A percentile compares a stretch with the other conserved stretches of the same genome.
phyloP scores from a whole-genome alignment of 108 stramenopile species.

The Aurantiochytrium sp. region DNA sequence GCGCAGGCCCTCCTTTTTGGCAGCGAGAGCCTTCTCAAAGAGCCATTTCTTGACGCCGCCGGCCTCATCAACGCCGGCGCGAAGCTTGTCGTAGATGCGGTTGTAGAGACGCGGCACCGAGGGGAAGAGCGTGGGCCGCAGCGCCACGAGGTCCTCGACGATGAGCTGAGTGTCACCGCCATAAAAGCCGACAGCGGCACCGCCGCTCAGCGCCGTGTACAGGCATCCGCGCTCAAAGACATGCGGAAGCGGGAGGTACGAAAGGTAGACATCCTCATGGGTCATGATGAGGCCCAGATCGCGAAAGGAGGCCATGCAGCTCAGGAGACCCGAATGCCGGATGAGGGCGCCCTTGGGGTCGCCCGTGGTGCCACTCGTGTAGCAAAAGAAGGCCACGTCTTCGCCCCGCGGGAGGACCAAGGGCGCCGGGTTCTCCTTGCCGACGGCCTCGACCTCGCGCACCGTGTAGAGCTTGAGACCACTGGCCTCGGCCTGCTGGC shows the following conservation, averaged over 20 bases:
- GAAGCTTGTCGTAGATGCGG: slow-evolving; percentile 86
- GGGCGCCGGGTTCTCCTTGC: background rate
- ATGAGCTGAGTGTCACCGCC: slow-evolving; percentile 70
- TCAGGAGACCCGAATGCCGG: slow-evolving; percentile 52
- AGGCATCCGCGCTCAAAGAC: slow-evolving; percentile 80
- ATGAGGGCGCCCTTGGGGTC: slow-evolving; percentile 83
- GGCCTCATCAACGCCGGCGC: slow-evolving; percentile 67
- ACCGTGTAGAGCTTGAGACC: background rate
- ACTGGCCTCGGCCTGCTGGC: background rate
- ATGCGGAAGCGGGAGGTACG: slow-evolving; percentile 90
- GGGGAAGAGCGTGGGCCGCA: slow-evolving; percentile 77
- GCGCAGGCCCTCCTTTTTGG: slow-evolving; percentile 66
- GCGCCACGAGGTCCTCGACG: slow-evolving; percentile 76
- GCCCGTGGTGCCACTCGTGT: slow-evolving; percentile 61
- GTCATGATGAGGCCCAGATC: slow-evolving; percentile 1
- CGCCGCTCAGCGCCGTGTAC: slow-evolving; percentile 47
- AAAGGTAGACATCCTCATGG: slow-evolving; percentile 70
- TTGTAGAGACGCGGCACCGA: slow-evolving; percentile 85
- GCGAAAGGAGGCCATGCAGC: slow-evolving; percentile 15
- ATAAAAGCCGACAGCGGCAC: slow-evolving; percentile 71
- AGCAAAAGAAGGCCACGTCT: slow-evolving; percentile 66
- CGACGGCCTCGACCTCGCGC: background rate
- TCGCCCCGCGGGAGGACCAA: slow-evolving; percentile 54
- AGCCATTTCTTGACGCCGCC: slow-evolving; percentile 77
- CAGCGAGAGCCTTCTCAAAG: slow-evolving; percentile 71